Conservation (phyloP, 2,329 filamentous ascomycete genomes). For the Thelonectria discophora region DNA sequence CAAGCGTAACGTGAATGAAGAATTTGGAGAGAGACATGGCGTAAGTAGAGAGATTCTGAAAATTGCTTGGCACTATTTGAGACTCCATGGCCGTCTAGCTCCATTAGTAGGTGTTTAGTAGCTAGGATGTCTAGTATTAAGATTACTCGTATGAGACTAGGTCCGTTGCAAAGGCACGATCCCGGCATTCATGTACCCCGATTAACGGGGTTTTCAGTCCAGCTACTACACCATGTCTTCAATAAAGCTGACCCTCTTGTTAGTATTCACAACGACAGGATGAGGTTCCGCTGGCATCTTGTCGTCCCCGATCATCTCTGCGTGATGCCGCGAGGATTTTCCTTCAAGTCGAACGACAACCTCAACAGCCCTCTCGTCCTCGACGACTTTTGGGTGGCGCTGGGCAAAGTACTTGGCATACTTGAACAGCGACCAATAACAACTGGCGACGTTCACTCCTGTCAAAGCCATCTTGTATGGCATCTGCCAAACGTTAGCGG, state of each 20-base stretch:
- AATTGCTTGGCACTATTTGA: too few relatives aligned
- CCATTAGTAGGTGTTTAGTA: too few relatives aligned
- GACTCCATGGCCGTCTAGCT: too few relatives aligned
- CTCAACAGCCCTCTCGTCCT: constrained; percentile 22
- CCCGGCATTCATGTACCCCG: too few relatives aligned
- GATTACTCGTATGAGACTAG: too few relatives aligned
- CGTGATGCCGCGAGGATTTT: background rate
- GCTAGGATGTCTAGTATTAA: too few relatives aligned
- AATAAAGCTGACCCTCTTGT: background rate
- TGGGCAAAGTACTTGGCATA: constrained; percentile 24
- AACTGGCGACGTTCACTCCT: constrained; percentile 16
- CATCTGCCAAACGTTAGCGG: constrained; percentile 12
- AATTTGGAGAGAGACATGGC: too few relatives aligned
- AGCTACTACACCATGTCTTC: constrained; percentile 10
- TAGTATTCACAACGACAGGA: background rate
- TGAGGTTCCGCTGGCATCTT: background rate
- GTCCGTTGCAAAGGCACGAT: too few relatives aligned
- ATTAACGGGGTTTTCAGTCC: too few relatives aligned
- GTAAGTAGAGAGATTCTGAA: too few relatives aligned
- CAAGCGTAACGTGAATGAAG: too few relatives aligned
- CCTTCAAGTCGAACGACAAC: constrained; percentile 21
- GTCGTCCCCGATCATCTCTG: background rate
- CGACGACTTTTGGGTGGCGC: constrained; percentile 21
- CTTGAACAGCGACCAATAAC: constrained; percentile 25
- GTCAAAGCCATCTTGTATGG: constrained; percentile 20